These are phyloP conservation scores for Funneliformis mosseae DNA, from an alignment of 192 early-diverging fungal genomes.

Conservation along the genomic window DNA sequence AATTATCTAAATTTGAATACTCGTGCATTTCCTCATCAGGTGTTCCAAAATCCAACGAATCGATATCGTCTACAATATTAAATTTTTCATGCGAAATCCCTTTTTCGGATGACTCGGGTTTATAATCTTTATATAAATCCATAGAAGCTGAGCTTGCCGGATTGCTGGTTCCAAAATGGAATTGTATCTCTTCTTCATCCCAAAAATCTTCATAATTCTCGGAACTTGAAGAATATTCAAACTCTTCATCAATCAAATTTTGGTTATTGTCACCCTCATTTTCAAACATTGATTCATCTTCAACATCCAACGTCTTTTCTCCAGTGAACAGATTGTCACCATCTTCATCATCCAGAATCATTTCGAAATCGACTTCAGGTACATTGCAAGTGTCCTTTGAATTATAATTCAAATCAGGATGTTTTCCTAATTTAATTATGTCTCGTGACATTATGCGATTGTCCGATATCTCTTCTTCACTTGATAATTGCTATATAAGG, in stretches of 20 bases:
- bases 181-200: not conserved
- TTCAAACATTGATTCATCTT: slow-evolving; percentile 19
- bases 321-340: not conserved
- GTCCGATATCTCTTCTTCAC: slow-evolving; percentile 17
- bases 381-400: not conserved
- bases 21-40: not conserved
- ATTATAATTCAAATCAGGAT: not conserved
- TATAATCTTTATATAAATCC: not conserved
- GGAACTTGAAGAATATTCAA: not conserved
- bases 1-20: not conserved
- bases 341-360: not conserved
- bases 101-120: not conserved
- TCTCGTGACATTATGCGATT: no score
- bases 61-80: not conserved
- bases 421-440: not conserved
- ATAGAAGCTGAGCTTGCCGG: not conserved
- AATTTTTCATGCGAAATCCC: no score
- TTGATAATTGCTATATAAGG: slow-evolving; percentile 17
- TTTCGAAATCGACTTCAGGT: not conserved
- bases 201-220: slow-evolving; percentile 9
- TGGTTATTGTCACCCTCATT: not conserved
- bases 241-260: not conserved
- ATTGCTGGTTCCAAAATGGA: not conserved
- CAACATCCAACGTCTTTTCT: not conserved
- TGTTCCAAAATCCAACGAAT: not conserved